These are phyloP conservation scores for Vaccinium corymbosum DNA, from an alignment of 148 eudicot genomes.

Conservation along the genomic window DNA sequence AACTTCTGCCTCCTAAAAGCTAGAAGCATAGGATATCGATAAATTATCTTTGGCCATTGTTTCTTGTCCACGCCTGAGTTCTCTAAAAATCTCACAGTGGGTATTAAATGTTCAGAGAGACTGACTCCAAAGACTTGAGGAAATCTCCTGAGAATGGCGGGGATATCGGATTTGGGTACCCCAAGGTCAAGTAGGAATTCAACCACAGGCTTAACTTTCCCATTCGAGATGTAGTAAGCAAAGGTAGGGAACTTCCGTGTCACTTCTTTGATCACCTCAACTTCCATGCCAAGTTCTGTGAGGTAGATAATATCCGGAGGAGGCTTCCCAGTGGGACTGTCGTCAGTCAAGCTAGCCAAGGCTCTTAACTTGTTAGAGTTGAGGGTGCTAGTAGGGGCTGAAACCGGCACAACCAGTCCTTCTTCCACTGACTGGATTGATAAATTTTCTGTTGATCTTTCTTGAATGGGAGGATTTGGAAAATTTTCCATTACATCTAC, in stretches of 20 bases:
- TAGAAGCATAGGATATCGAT: too few relatives aligned
- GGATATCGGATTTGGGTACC: conserved; percentile 59
- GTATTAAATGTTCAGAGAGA: conserved; percentile 69
- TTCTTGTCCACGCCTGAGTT: conserved; percentile 65
- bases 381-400: conserved; percentile 26
- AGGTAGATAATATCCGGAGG: conserved; percentile 49
- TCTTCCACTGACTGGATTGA: conserved; percentile 33
- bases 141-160: conserved; percentile 56
- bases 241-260: conserved; percentile 69
- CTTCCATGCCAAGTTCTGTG: conserved; percentile 70
- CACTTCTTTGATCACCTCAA: conserved; percentile 52
- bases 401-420: conserved; percentile 26
- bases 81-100: conserved; percentile 72
- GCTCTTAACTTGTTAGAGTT: conserved; percentile 53
- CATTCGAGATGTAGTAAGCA: conserved; percentile 65
- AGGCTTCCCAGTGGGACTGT: not conserved
- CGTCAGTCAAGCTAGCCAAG: conserved; percentile 47
- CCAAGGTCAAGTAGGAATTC: conserved; percentile 81
- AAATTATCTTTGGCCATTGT: conserved; percentile 28
- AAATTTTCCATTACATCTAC: conserved; percentile 32
- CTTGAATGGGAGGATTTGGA: conserved; percentile 49
- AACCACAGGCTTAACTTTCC: too few relatives aligned
- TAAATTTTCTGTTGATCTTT: conserved; percentile 31
- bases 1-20: conserved; percentile 58
- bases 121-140: conserved; percentile 81